Evolutionary conservation across 1,139 yeast species (phyloP), one percentile per base, ranked within the genome.

Genomic region (Blastobotrys illinoisensis): DNA sequence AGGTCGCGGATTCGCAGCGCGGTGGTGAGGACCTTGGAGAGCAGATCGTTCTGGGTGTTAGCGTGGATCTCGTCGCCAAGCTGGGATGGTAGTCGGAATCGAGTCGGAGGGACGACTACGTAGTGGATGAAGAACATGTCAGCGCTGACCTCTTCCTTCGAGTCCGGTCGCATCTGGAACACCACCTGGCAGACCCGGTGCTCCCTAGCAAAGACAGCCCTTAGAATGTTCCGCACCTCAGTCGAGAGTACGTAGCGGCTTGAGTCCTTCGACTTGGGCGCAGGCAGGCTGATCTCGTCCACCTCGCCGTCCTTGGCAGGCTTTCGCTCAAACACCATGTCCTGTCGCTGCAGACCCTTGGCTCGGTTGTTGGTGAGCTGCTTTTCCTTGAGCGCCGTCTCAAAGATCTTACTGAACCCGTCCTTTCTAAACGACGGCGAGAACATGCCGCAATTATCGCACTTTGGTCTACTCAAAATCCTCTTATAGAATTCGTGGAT

Each of bases 11-110:
- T 91, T 54, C 86, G 75, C 60, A 90, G 74, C 24, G 95, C 79
- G 1, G 97, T 87, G 58, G 85, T 85, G 64, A 95, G 77, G 53
- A 95, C 79, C 66, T 84, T 86, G 20, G 95, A 80, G 53, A 95
- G 76, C 60, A 90, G 77, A 71, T 91, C 97, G 71, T 93, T 93
- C 73, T 91, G 97, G 52, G 95, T 76, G 71, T 90, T 91, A 73
- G 95, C 97, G 70, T 93, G 99, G 59, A 93, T 82, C 70, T 89
- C 97, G 56, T 93, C 99, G 55, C 99, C 99, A 56, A 95, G 78
- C 71, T 91, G 91, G n/a, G 96, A 86, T 14, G 99, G 99, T 62
- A 93, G 80, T 72, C 99, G 81, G 77, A 93, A 95, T 71, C 98
- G 80, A 3, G 99, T 95, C 51, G 99, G 95, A 40, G 99, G 99